phyloP scores from a whole-genome alignment of 2,329 filamentous ascomycete species.

The Alternaria ventricosa region DNA sequence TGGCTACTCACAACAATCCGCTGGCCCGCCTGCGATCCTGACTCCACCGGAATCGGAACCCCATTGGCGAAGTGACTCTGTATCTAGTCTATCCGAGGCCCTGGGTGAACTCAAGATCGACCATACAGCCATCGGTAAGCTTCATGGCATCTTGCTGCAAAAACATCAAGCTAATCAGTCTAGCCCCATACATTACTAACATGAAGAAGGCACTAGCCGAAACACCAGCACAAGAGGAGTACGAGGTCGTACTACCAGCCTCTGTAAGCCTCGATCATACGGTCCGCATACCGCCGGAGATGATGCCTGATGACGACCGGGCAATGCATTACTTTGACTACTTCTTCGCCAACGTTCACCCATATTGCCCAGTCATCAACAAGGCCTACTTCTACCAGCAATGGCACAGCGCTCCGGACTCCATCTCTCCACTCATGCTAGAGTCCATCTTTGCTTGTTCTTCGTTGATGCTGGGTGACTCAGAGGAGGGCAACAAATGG shows the following conservation, averaged over 20 bases:
- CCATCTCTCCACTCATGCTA: constrained; percentile 85
- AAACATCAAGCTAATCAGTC: constrained; percentile 18
- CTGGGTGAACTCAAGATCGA: constrained; percentile 88
- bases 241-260: constrained; percentile 72
- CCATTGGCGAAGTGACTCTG: constrained; percentile 45
- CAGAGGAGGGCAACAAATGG: constrained; percentile 88
- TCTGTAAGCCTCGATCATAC: constrained; percentile 74
- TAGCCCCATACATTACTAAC: constrained; percentile 83
- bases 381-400: constrained; percentile 83
- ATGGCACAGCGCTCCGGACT: constrained; percentile 82
- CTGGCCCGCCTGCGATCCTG: constrained; percentile 37
- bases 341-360: constrained; percentile 89
- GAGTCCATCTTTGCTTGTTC: constrained; percentile 93
- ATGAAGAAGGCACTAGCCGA: constrained; percentile 64
- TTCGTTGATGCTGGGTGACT: constrained; percentile 81
- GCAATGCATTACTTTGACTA: constrained; percentile 85
- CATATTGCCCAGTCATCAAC: constrained; percentile 89
- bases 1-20: constrained; percentile 40
- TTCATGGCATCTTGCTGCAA: not conserved
- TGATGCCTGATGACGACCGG: constrained; percentile 89
- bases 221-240: constrained; percentile 72
- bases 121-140: constrained; percentile 81
- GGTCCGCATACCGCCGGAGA: constrained; percentile 85
- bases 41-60: constrained; percentile 59
- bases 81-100: constrained; percentile 77